Base-by-base conservation (phyloP, 306 rosid species). In the Trifolium subterraneum region DNA sequence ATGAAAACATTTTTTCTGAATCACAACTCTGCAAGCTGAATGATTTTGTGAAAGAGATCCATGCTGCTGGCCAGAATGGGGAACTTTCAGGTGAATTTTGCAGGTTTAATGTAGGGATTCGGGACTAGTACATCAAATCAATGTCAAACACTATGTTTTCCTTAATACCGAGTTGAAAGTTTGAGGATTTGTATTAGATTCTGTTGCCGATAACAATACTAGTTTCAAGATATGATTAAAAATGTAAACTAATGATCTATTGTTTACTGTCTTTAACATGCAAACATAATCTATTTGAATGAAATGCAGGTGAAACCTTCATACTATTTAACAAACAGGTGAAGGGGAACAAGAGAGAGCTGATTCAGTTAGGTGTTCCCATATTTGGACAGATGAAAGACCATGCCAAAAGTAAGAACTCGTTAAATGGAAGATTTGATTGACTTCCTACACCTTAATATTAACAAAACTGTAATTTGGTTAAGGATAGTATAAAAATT, bases 331-430 rank as follows among this genome's bases (percentile, higher is more conserved):
- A 94, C 79, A 83, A 92, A 78, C 87, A 91, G 84, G 78, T 94
- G 80, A 94, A 94, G 81, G 99, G 96, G 61, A 92, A 84, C 86
- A 90, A 82, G 84, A 86, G 96, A 82, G 99, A 92, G 89, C 69
- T 92, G 85, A 86, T 94, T 78, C 99, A 92, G 79, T 74, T 92
- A 44, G 97, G 97, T 15, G 85, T 88, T 78, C 99, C 97, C 67
- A 87, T 94, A 77, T 94, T 94, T 58, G 88, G 89, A 75, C 95
- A 83, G 72, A 84, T 88, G 45, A 83, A 84, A 70, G 97, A 89
- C 39, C 89, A 91, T 10, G 81, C 82, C 22, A 74, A 85, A 54
- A 76, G 91, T 85, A 85, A 79, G 81, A 80, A 73, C 69, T 42
- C 20, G 23, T 31, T 25, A 10, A 83, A 48, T 76, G 63, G 38